phyloP scores from a whole-genome alignment of 352 stramenopile species.

The Phytophthora kernoviae region DNA sequence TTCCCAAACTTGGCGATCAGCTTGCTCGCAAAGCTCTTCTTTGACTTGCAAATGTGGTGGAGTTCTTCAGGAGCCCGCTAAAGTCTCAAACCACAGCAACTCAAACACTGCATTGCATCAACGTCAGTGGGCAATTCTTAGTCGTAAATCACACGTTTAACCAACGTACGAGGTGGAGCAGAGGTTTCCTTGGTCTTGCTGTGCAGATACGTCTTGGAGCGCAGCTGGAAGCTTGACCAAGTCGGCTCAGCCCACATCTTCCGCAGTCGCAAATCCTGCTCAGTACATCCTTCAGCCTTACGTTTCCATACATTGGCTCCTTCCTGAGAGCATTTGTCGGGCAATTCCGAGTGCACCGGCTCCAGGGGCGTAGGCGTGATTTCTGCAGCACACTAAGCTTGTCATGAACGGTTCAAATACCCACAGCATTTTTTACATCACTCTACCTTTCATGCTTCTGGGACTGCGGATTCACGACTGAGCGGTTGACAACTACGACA shows the following conservation, averaged over 20 bases:
- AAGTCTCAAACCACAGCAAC: constrained; percentile 85
- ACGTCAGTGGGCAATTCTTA: background rate
- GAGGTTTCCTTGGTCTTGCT: constrained; percentile 67
- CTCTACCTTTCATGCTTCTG: constrained; percentile 22
- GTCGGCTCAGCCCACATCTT: constrained; percentile 81
- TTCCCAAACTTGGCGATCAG: constrained; percentile 66
- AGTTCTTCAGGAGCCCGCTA: constrained; percentile 66
- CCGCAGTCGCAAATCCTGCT: constrained; percentile 49
- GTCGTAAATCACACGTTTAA: background rate
- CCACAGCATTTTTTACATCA: background rate
- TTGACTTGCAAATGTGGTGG: constrained; percentile 66
- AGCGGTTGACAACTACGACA: background rate
- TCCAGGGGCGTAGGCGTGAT: constrained; percentile 12
- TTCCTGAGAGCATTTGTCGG: constrained; percentile 40
- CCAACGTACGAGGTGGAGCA: constrained; percentile 60
- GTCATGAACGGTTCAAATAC: background rate
- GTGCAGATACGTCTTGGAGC: constrained; percentile 73
- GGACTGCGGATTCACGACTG: constrained; percentile 17
- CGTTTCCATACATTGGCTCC: constrained; percentile 53
- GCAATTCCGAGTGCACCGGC: constrained; percentile 24
- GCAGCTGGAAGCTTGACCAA: constrained; percentile 65
- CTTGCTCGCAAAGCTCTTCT: constrained; percentile 72
- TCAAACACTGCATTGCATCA: constrained; percentile 63
- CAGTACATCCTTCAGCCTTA: constrained; percentile 42
- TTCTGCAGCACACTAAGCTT: constrained; percentile 10